These are phyloP conservation scores for Anisogramma anomala DNA, from an alignment of 2,329 filamentous ascomycete species.

Conservation along the genomic window DNA sequence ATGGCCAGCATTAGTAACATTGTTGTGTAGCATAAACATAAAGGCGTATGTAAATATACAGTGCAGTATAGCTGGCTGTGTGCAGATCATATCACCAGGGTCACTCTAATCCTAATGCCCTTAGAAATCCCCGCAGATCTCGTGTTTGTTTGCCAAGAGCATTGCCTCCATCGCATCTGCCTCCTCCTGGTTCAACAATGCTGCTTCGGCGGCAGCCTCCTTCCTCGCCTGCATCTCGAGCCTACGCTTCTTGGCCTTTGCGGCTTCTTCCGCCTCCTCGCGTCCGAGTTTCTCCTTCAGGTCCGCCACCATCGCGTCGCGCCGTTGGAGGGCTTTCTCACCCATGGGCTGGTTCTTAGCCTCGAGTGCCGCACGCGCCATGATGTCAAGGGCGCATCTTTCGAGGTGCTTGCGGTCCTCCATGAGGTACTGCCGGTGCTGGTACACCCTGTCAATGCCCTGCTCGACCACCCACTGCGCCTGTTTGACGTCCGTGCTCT, in stretches of 20 bases:
- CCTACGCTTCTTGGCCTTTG: background rate
- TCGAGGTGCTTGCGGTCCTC: constrained; percentile 17
- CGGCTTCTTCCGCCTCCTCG: constrained; percentile 1
- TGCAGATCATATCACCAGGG: background rate
- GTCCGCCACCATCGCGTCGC: constrained; percentile 5
- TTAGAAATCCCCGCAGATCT: constrained; percentile 5
- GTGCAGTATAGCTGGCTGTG: background rate
- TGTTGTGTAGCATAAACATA: too few species aligned
- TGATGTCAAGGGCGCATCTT: constrained; percentile 19
- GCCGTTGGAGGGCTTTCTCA: background rate
- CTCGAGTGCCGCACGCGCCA: constrained; percentile 22
- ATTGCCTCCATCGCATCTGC: constrained; percentile 11
- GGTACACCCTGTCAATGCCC: constrained; percentile 16
- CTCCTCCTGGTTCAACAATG: constrained; percentile 1
- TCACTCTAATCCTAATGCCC: background rate
- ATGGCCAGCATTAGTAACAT: too few species aligned
- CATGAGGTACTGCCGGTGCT: constrained; percentile 16
- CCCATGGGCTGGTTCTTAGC: constrained; percentile 12
- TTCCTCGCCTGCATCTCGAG: constrained; percentile 7
- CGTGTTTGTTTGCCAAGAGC: constrained; percentile 5
- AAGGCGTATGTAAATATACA: background rate
- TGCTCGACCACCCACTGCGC: constrained; percentile 17
- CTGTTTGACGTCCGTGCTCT: constrained; percentile 7
- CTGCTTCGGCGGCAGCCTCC: constrained; percentile 2
- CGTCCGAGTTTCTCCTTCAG: constrained; percentile 2